Base-by-base conservation (phyloP, 2,329 filamentous ascomycete species). In the Sporothrix globosa region DNA sequence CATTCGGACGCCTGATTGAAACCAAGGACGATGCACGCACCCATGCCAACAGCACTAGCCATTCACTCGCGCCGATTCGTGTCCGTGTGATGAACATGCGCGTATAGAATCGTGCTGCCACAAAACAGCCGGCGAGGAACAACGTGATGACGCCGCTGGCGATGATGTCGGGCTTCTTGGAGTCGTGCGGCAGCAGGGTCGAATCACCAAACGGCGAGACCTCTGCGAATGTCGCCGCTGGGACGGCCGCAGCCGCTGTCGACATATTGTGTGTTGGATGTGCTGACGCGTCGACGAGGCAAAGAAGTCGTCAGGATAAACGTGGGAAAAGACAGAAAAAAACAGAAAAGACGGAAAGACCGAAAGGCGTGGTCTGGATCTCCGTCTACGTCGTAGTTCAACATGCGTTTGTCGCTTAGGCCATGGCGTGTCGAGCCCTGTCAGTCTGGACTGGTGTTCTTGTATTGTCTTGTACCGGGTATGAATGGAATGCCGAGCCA, bases 31-130 rank as follows among this genome's bases (percentile, higher is more conserved):
- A 9, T 34, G 34, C 9, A 74, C 66, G 7, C 41, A 71, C 70
- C 61, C 46, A 53, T 6, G 70, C 58, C 2, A 39, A 30, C 17
- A 71, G 34, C 11, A 69, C 61, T 3, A 69, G 46, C 67, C 67
- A 71, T 48, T 71, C 70, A 48, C 70, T 71, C 41, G 58, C 50
- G 1, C 70, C 67, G 2, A 71, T n/a, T 17, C 46, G 27, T 7
- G 19, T 66, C 4, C 53, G 30, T 39, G 69, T 71, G 21, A 71
- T 67, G 21, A 69, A 56, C 10, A 53, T 44, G 60, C 63, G 74
- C 10, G 81, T 82, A 71, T 80, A 82, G 65, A 83, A 77, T 9
- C 81, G 80, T n/a, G 80, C 68, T 3, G 72, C 72, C n/a, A 81
- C 78, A 56, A 81, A 77, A 0, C 75, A 50, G 13, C 76, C 76